Percentiles rank a stretch among this genome's conserved stretches.
phyloP scores from a whole-genome alignment of 371 early-diverging fungal genomes.

The Apophysomyces trapeziformis region DNA sequence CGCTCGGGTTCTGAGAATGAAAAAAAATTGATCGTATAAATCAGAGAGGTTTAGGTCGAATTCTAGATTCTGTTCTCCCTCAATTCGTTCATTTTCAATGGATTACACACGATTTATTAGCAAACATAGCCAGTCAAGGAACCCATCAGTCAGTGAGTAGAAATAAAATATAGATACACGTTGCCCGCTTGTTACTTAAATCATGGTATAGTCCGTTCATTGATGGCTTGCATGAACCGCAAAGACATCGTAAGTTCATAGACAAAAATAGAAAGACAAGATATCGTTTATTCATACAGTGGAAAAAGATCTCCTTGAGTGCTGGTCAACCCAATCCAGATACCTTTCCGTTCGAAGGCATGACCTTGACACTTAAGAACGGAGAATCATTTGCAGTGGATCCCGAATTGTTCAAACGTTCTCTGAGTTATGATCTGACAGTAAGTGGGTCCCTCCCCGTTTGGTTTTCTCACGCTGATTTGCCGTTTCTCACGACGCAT shows the following conservation, averaged over 20 bases:
- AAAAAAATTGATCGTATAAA: neutral
- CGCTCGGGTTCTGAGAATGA: neutral
- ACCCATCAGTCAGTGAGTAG: conserved; percentile 31
- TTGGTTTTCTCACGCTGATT: conserved; percentile 13
- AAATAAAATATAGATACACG: neutral
- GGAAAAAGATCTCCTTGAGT: conserved; percentile 59
- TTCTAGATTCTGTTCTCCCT: neutral
- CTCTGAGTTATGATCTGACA: conserved; percentile 62
- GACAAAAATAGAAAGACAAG: no score
- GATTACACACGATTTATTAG: conserved; percentile 32
- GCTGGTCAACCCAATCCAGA: conserved; percentile 78
- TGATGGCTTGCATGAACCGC: conserved; percentile 30
- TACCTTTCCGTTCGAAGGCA: conserved; percentile 74
- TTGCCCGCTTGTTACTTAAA: neutral
- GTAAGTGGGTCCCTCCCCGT: conserved; percentile 30
- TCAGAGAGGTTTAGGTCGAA: neutral
- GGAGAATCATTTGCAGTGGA: conserved; percentile 63
- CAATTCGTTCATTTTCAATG: conserved; percentile 15
- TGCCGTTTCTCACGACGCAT: neutral
- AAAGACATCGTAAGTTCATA: conserved; percentile 27
- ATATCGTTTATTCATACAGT: no score
- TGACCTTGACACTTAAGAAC: conserved; percentile 61
- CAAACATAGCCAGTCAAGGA: conserved; percentile 30
- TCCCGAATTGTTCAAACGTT: conserved; percentile 40
- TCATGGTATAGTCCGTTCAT: conserved; percentile 23